These are phyloP conservation scores for Boletales sp. DNA, from an alignment of 768 basidiomycete genomes.

Conservation along the genomic window DNA sequence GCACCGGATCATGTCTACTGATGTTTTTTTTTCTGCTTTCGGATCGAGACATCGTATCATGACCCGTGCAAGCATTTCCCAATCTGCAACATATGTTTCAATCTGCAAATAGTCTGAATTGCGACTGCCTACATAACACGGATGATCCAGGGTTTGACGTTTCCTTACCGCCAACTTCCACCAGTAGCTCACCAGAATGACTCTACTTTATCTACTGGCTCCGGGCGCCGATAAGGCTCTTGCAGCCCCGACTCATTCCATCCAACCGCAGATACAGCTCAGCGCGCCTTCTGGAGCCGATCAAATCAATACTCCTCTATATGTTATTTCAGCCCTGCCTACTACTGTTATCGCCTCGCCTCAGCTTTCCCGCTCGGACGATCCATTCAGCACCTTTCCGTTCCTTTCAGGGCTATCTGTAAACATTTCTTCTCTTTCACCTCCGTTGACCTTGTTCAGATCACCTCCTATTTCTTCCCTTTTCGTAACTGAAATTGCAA, in stretches of 20 bases:
- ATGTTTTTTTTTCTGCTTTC: not conserved
- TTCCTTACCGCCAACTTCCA: not conserved
- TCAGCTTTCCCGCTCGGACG: not conserved
- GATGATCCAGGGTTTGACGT: not conserved
- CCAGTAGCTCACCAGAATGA: slow-evolving; percentile 1
- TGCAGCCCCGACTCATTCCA: slow-evolving; percentile 12
- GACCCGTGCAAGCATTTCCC: not conserved
- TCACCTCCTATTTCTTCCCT: not conserved
- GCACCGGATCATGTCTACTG: not conserved
- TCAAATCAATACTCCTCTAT: not conserved
- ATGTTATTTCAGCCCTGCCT: not conserved
- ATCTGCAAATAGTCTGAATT: not conserved
- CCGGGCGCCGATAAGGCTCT: slow-evolving; percentile 9
- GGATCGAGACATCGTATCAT: too few species aligned
- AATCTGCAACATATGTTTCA: slow-evolving; percentile 6
- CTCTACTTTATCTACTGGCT: slow-evolving; percentile 8
- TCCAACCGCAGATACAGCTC: not conserved
- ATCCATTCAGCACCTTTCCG: not conserved
- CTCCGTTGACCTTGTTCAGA: not conserved
- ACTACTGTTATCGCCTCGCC: not conserved
- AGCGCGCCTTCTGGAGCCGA: not conserved
- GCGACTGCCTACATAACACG: slow-evolving; percentile 1
- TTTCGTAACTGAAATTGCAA: slow-evolving; percentile 9
- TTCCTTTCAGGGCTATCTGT: not conserved
- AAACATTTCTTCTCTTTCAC: not conserved